Percentiles rank a stretch among this genome's conserved stretches.
Conservation (phyloP, 192 early-diverging fungal species). For the Umbelopsis ramanniana region DNA sequence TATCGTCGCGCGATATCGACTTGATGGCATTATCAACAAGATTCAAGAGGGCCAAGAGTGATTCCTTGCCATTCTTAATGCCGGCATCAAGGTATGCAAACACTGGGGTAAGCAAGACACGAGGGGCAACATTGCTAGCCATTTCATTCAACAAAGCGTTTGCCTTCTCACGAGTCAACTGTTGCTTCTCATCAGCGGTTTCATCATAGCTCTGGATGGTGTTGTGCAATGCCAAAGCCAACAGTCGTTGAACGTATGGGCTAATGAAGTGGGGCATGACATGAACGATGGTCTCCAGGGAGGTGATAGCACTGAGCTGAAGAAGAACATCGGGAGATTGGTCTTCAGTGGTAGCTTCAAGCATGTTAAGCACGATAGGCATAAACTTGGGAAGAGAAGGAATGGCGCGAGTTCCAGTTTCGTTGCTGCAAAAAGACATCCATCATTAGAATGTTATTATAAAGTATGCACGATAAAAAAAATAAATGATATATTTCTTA, state of each 20-base stretch:
- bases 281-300: constrained; percentile 61
- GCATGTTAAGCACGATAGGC: constrained; percentile 69
- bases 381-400: constrained; percentile 85
- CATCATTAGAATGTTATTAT: neutral
- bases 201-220: constrained; percentile 44
- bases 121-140: constrained; percentile 61
- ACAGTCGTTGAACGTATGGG: constrained; percentile 66
- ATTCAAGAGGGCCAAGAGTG: constrained; percentile 66
- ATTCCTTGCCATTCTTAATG: constrained; percentile 56
- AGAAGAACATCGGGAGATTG: constrained; percentile 51
- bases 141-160: constrained; percentile 53
- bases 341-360: constrained; percentile 48
- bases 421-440: constrained; percentile 46
- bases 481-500: neutral
- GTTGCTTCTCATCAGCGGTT: constrained; percentile 40
- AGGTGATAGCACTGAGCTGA: constrained; percentile 57
- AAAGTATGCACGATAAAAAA: neutral
- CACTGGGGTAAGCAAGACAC: constrained; percentile 66
- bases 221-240: constrained; percentile 59
- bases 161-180: constrained; percentile 46
- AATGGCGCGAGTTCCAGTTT: constrained; percentile 78
- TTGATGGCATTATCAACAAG: constrained; percentile 70
- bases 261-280: constrained; percentile 77
- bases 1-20: constrained; percentile 63
- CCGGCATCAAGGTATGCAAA: constrained; percentile 53